Evolutionary conservation across 192 early-diverging fungal species (phyloP).

Genomic region (Phycomyces nitens): DNA sequence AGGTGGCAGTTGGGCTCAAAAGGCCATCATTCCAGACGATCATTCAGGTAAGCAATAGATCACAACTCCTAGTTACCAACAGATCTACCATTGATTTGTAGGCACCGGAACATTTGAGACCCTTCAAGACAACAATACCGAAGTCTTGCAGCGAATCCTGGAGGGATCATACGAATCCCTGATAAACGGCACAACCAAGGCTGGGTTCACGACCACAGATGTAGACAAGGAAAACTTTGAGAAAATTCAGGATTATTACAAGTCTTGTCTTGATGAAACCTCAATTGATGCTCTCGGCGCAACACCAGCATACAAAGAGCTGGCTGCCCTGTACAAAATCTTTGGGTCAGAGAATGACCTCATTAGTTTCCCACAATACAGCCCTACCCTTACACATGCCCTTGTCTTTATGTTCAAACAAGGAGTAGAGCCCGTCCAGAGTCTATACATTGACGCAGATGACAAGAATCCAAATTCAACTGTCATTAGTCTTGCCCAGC

Average conservation of each 20-base stretch:
- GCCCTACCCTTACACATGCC: not conserved
- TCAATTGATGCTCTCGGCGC: slow-evolving; percentile 36
- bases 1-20: slow-evolving; percentile 59
- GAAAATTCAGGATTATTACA: slow-evolving; percentile 55
- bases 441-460: slow-evolving; percentile 48
- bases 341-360: slow-evolving; percentile 10
- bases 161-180: slow-evolving; percentile 40
- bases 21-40: slow-evolving; percentile 57
- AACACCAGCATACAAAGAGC: slow-evolving; percentile 35
- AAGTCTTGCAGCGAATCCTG: slow-evolving; percentile 45
- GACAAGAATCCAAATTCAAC: slow-evolving; percentile 55
- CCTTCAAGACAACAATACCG: slow-evolving; percentile 27
- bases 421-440: slow-evolving; percentile 36
- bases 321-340: slow-evolving; percentile 30
- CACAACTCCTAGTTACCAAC: too few relatives aligned
- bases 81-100: too few relatives aligned
- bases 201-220: slow-evolving; percentile 24
- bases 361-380: not conserved
- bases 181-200: slow-evolving; percentile 3
- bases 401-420: not conserved
- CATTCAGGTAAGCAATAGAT: slow-evolving; percentile 37
- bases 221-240: slow-evolving; percentile 50
- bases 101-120: slow-evolving; percentile 22
- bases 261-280: slow-evolving; percentile 50
- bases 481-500: slow-evolving; percentile 46